Base-by-base conservation (phyloP, 352 stramenopile genomes). In the Globisporangium cederbergense region DNA sequence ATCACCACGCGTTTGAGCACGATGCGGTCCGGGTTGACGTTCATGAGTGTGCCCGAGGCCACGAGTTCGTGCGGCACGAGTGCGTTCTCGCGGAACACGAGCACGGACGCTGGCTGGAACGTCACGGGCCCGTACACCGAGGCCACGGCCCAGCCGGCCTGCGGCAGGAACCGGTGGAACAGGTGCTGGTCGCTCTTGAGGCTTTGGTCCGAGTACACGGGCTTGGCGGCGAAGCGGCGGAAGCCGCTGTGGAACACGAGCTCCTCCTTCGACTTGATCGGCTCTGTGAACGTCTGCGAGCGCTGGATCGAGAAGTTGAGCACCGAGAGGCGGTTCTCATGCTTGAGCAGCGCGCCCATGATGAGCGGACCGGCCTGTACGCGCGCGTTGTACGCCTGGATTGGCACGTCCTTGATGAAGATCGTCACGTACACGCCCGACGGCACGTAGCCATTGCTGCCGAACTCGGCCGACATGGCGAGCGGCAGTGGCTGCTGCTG, bases 181-280 rank as follows among this genome's bases (percentile, higher is more conserved):
- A 99, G 96, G 76, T 99, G 96, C 77, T 99, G 99, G 79, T 99
- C 97, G 75, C 95, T 98, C 70, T 99, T 99, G 22, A 99, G 78
- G 63, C 97, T 99, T 73, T 98, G 87, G 72, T 99, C 95, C 32
- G 90, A 98, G 78, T 99, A 99, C 30, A 99, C 77, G 0, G 98
- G 97, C 58, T 88, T 87, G 28, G 80, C 88, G 5, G 87, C 78
- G 77, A 97, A 98, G 30, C 90, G 95, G 28, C 97, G 89, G 88
- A 99, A 99, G 22, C 97, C 97, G 64, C 92, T 98, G 76, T 98
- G 93, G 70, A 99, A 98, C 18, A 91, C 89, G 14, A 99, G 74
- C 32, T 90, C 78, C 52, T 99, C 96, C 72, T 99, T 99, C 38
- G 92, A 98, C 69, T 99, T 98, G 28, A 99, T 69, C 10, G 97